phyloP scores from a whole-genome alignment of 139 green algal genomes.

The Auxenochlorella pyrenoidosa region DNA sequence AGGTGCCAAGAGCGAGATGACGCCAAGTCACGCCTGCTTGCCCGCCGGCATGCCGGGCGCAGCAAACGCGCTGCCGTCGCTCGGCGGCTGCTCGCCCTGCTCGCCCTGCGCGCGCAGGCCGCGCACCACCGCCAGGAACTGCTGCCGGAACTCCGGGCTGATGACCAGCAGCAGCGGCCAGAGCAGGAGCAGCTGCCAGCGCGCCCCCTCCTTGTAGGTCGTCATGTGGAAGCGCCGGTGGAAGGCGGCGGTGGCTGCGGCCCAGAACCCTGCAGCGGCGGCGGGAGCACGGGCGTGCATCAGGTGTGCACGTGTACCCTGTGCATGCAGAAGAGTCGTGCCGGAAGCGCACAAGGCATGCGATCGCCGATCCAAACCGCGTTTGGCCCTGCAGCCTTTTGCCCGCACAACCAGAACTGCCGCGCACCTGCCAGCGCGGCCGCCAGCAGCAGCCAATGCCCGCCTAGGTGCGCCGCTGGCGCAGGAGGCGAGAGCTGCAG shows the following conservation, averaged over 20 bases:
- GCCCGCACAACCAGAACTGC: not conserved
- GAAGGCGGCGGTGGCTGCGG: not conserved
- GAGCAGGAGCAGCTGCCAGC: constrained; percentile 20
- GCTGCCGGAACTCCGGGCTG: constrained; percentile 13
- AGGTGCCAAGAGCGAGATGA: too few species aligned
- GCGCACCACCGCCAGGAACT: constrained; percentile 20
- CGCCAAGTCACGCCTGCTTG: not conserved
- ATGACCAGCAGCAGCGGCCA: constrained; percentile 24
- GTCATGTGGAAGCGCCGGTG: constrained; percentile 4
- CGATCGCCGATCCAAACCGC: not conserved
- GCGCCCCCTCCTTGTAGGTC: constrained; percentile 5
- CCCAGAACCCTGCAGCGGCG: constrained; percentile 7
- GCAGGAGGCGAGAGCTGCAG: not conserved
- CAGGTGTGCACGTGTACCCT: not conserved
- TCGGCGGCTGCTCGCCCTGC: not conserved
- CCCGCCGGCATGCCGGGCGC: not conserved
- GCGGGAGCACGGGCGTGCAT: not conserved
- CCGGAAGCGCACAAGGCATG: too few species aligned
- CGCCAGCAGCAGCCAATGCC: not conserved
- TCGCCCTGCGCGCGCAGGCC: not conserved
- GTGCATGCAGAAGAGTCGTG: not conserved
- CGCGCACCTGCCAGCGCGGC: constrained; percentile 1
- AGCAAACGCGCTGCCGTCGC: not conserved
- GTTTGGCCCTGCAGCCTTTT: not conserved
- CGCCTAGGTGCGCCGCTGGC: not conserved